Base-by-base conservation (phyloP, 2,329 filamentous ascomycete species). In the Hypoxylon sp. region DNA sequence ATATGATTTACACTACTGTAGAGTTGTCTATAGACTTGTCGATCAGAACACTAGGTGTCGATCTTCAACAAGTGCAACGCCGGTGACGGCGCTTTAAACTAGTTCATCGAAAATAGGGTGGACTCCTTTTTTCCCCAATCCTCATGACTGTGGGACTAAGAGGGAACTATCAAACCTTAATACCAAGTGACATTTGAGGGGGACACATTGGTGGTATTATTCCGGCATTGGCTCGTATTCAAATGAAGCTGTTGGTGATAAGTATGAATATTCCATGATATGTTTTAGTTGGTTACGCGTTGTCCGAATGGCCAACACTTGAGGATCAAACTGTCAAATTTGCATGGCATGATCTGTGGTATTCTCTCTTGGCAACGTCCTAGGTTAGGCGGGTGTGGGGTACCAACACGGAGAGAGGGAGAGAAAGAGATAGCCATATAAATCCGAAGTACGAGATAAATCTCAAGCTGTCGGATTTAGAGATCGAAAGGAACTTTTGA, bases 381-480 rank as follows among this genome's bases (percentile, higher is more conserved):
- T 44, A 39, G 42, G 31, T 26, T 42, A 46, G 46, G 42, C 46
- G 24, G 29, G 37, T 62, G 59, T 52, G 53, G 57, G 39, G 55
- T 58, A 48, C 19, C 33, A 13, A 22, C 42, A 53, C 24, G 33
- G 39, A 33, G 42, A 58, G 26, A 31, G 5, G 29, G 5, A 31
- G 5, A 26, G 26, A 4, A 6, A 26, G 26, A 22, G 19, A 22
- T 22, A 31, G 10, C 26, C 19, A 51, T 46, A 29, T 24, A 48
- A 10, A 52, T 33, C 37, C 53, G 19, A 22, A 54, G 14, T 39
- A 37, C 31, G 35, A 65, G 14, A 39, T 63, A 29, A 46, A 26
- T 17, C 24, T 57, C 10, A 22, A 50, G 33, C 48, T 42, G 24
- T 57, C 63, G 63, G 63, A 63, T 37, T 59, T 58, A 59, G 46